Base-by-base conservation (phyloP, 371 early-diverging fungal genomes). In the Mortierella sp. region DNA sequence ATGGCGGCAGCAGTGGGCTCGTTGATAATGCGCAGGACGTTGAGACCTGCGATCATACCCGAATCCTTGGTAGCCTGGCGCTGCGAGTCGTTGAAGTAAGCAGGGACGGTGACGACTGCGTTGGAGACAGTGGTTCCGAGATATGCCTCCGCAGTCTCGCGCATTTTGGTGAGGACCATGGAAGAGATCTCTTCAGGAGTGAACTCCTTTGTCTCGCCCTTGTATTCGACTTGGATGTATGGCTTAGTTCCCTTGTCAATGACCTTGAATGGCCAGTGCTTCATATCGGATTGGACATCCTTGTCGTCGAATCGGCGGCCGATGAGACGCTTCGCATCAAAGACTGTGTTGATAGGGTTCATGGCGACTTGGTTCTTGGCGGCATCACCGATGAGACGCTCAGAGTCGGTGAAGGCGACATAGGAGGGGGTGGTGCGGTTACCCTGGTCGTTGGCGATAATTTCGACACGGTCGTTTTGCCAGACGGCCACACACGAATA, bases 51-150 rank as follows among this genome's bases (percentile, higher is more conserved):
- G 88, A 99, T 97, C 88, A 91, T 90, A 89, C 98, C 99, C 73
- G 99, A 97, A 89, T 98, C 97, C 94, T 98, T 99, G 89, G 99
- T 99, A 80, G 98, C 99, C 91, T 99, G 98, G 90, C 99, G 97
- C 92, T 99, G 99, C 34, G 96, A 94, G 92, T 99, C 99, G 74
- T 90, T 90, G 90, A 99, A 99, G 93, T 98, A 98, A 79, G 99
- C 99, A 55, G 99, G 99, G 74, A 99, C 97, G 70, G 99, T 99
- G 88, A 99, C 94, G 84, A 99, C 99, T 82, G 98, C 98, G 88
- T 97, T 92, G 81, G 83, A 93, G 88, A 99, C 96, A 78, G 93
- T 89, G 89, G 92, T 94, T 80, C 98, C 98, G 80, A 99, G 95
- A 89, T 97, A 98, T 58, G 97, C 95, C 89, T 99, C 98, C 68